phyloP scores from a whole-genome alignment of 1,284 basidiomycete genomes.

The Ganoderma meredithae region DNA sequence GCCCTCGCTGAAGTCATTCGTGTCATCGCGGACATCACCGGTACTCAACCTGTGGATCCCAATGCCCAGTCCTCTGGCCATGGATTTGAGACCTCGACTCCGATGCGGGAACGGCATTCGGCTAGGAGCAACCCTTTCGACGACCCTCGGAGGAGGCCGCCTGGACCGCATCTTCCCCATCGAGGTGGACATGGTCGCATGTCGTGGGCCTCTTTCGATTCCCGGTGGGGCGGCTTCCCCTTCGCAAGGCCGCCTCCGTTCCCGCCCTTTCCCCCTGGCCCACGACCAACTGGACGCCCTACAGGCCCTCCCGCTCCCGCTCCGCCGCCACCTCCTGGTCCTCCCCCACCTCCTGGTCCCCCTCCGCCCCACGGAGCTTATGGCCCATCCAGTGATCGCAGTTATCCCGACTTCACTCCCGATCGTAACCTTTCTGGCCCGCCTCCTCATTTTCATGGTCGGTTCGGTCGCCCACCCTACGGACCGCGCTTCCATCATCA shows the following conservation, averaged over 20 bases:
- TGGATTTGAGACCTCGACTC: slow-evolving; percentile 34
- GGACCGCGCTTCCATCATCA: slow-evolving; percentile 9
- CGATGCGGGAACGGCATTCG: slow-evolving; percentile 21
- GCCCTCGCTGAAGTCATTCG: slow-evolving; percentile 67
- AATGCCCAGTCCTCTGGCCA: slow-evolving; percentile 6
- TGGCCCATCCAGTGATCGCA: slow-evolving; percentile 27
- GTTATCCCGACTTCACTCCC: slow-evolving; percentile 6
- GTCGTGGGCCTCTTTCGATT: slow-evolving; percentile 28
- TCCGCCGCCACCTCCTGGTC: slow-evolving; percentile 19
- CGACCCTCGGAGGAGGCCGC: neutral
- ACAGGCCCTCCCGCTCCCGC: slow-evolving; percentile 32
- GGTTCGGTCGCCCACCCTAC: slow-evolving; percentile 17
- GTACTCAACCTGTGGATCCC: slow-evolving; percentile 6
- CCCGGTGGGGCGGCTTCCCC: slow-evolving; percentile 17
- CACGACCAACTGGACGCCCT: slow-evolving; percentile 32
- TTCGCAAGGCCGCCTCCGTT: slow-evolving; percentile 7
- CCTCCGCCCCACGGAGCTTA: slow-evolving; percentile 32
- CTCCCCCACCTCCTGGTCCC: slow-evolving; percentile 19
- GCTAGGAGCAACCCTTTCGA: slow-evolving; percentile 3
- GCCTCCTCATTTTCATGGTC: slow-evolving; percentile 22
- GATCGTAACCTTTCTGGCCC: slow-evolving; percentile 15
- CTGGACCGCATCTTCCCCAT: slow-evolving; percentile 4
- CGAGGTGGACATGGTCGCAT: slow-evolving; percentile 16
- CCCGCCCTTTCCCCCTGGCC: slow-evolving; percentile 10
- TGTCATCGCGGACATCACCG: slow-evolving; percentile 52